Percentiles rank a stretch among this genome's conserved stretches.
Evolutionary conservation across 2,329 filamentous ascomycete genomes (phyloP).

Genomic region (Didymella arachidicola): DNA sequence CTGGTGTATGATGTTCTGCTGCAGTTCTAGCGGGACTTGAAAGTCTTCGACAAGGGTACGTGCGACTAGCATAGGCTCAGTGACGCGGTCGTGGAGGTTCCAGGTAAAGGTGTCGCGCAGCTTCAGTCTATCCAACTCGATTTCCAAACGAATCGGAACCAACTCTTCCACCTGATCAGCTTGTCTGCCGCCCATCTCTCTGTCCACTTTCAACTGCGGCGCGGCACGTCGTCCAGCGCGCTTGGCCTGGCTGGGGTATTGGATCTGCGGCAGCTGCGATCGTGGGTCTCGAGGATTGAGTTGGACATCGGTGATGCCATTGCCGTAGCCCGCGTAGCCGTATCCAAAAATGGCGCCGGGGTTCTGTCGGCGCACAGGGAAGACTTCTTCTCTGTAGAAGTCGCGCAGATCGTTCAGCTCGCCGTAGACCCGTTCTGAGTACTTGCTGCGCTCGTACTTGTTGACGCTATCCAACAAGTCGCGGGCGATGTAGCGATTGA

Average conservation of each 20-base stretch:
- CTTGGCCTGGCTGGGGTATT: constrained; percentile 81
- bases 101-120: constrained; percentile 97
- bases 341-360: constrained; percentile 68
- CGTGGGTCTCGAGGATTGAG: constrained; percentile 61
- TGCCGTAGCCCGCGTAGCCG: constrained; percentile 89
- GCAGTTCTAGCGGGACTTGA: constrained; percentile 73
- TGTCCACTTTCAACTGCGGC: constrained; percentile 75
- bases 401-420: constrained; percentile 50
- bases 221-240: constrained; percentile 80
- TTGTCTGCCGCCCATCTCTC: constrained; percentile 82
- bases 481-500: constrained; percentile 71
- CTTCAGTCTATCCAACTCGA: constrained; percentile 95
- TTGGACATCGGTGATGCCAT: constrained; percentile 73
- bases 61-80: constrained; percentile 82
- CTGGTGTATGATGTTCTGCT: constrained; percentile 66
- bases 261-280: constrained; percentile 58
- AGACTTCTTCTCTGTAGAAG: constrained; percentile 54
- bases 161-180: constrained; percentile 91
- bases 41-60: constrained; percentile 89
- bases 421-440: constrained; percentile 70
- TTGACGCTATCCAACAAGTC: constrained; percentile 67
- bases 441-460: constrained; percentile 57
- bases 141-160: constrained; percentile 88
- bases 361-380: constrained; percentile 65
- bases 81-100: constrained; percentile 92